A percentile compares a stretch with the other conserved stretches of the same genome.
phyloP scores from a whole-genome alignment of 1,284 basidiomycete species.

The Boletus calvinii region DNA sequence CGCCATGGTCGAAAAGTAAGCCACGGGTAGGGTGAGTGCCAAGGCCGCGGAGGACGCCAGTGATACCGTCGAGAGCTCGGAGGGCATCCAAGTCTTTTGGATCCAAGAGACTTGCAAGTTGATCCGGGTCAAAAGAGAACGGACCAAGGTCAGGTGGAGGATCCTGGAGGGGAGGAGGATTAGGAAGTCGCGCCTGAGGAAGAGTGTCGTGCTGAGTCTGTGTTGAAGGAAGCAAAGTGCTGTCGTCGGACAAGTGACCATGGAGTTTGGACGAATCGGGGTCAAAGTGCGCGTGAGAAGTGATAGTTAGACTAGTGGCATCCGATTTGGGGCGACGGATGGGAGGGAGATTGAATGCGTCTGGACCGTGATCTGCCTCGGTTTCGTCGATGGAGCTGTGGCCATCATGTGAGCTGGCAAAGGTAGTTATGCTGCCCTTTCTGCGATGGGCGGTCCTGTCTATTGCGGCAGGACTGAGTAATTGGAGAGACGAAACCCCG shows the following conservation, averaged over 20 bases:
- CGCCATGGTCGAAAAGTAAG: constrained; percentile 29
- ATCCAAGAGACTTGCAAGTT: constrained; percentile 86
- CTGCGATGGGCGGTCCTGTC: constrained; percentile 43
- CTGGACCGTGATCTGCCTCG: constrained; percentile 29
- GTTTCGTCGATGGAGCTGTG: constrained; percentile 38
- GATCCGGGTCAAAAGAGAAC: constrained; percentile 70
- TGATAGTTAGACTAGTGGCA: constrained; percentile 37
- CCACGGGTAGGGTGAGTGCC: constrained; percentile 70
- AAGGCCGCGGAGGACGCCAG: constrained; percentile 69
- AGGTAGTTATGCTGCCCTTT: constrained; percentile 47
- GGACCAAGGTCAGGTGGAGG: constrained; percentile 68
- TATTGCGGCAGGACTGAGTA: constrained; percentile 45
- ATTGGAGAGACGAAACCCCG: constrained; percentile 54
- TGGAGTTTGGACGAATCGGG: constrained; percentile 27
- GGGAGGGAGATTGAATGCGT: constrained; percentile 13
- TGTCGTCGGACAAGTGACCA: constrained; percentile 1
- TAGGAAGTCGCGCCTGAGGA: constrained; percentile 10
- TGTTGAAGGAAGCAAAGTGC: background rate
- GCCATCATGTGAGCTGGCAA: constrained; percentile 33
- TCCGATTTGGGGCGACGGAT: constrained; percentile 41
- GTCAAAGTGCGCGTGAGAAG: constrained; percentile 40
- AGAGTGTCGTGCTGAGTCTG: background rate
- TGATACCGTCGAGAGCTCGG: constrained; percentile 70
- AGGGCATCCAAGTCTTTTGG: constrained; percentile 79
- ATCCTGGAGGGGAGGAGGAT: constrained; percentile 49